phyloP scores from a whole-genome alignment of 2,329 filamentous ascomycete genomes.

The Arthrobotrys iridis region DNA sequence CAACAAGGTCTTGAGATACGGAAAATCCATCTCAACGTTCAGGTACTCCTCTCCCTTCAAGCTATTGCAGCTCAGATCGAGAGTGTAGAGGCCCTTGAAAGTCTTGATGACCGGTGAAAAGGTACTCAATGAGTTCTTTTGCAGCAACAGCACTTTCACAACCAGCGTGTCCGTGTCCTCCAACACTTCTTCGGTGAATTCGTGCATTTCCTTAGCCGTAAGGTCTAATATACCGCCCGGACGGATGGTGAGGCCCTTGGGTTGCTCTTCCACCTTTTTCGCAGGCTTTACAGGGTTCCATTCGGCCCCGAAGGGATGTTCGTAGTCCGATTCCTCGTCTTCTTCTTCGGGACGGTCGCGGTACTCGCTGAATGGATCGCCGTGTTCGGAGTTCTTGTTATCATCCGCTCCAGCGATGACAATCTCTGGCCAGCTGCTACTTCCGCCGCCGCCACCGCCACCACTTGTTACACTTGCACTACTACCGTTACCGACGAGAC shows the following conservation, averaged over 20 bases:
- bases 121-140: constrained; percentile 77
- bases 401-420: constrained; percentile 56
- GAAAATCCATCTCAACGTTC: constrained; percentile 73
- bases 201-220: constrained; percentile 72
- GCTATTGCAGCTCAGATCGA: constrained; percentile 81
- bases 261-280: constrained; percentile 37
- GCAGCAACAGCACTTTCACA: constrained; percentile 71
- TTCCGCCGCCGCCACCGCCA: constrained; percentile 76
- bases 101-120: constrained; percentile 76
- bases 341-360: background rate
- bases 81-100: constrained; percentile 74
- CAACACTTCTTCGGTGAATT: constrained; percentile 64
- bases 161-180: constrained; percentile 64
- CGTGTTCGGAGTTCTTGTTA: constrained; percentile 59
- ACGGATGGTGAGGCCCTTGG: constrained; percentile 63
- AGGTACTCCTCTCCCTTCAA: constrained; percentile 74
- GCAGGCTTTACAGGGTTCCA: background rate
- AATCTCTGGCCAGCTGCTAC: constrained; percentile 70
- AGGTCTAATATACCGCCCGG: constrained; percentile 74
- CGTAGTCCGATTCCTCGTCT: constrained; percentile 50
- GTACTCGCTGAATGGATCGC: constrained; percentile 12
- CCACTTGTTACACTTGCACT: too few relatives aligned
- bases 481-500: constrained; percentile 64
- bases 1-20: constrained; percentile 79
- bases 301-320: constrained; percentile 35